These are phyloP conservation scores for Globisporangium polare DNA, from an alignment of 352 stramenopile genomes.

Conservation along the genomic window DNA sequence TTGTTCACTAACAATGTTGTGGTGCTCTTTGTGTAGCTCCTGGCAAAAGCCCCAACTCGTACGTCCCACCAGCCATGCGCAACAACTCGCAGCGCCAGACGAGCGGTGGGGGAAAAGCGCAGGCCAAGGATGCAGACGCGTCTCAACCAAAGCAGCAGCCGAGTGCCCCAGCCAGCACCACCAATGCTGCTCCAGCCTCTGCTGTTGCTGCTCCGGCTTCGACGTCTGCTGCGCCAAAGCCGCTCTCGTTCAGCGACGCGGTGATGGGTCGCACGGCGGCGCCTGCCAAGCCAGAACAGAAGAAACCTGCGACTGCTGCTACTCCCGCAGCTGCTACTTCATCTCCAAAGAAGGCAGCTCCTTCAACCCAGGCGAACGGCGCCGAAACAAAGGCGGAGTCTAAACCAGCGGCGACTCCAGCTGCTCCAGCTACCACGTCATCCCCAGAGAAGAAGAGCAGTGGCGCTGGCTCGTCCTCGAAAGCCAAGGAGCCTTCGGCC, in stretches of 20 bases:
- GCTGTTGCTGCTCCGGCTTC: slow-evolving; percentile 7
- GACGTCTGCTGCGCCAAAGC: slow-evolving; percentile 28
- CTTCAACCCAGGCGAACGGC: neutral
- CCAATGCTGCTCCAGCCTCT: neutral
- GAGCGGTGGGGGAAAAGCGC: slow-evolving; percentile 23
- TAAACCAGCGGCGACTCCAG: slow-evolving; percentile 6
- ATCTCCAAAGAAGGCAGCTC: neutral
- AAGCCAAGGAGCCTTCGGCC: slow-evolving; percentile 3
- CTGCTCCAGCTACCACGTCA: neutral
- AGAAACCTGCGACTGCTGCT: neutral
- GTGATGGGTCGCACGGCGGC: slow-evolving; percentile 41
- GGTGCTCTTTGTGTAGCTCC: neutral
- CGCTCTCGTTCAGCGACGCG: slow-evolving; percentile 69
- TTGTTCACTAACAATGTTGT: neutral
- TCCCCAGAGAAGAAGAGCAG: slow-evolving; percentile 10
- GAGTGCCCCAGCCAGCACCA: neutral
- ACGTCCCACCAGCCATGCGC: slow-evolving; percentile 64
- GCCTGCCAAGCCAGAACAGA: slow-evolving; percentile 11
- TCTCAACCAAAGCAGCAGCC: slow-evolving; percentile 10
- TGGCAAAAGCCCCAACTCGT: slow-evolving; percentile 36
- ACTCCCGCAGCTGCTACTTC: neutral
- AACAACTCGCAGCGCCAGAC: slow-evolving; percentile 46
- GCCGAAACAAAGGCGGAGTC: slow-evolving; percentile 7
- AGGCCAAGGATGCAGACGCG: slow-evolving; percentile 12
- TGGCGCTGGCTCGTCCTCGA: neutral